Percentiles rank a stretch among this genome's conserved stretches.
These are phyloP conservation scores for Biscogniauxia sp. DNA, from an alignment of 2,329 filamentous ascomycete species.

Conservation along the genomic window DNA sequence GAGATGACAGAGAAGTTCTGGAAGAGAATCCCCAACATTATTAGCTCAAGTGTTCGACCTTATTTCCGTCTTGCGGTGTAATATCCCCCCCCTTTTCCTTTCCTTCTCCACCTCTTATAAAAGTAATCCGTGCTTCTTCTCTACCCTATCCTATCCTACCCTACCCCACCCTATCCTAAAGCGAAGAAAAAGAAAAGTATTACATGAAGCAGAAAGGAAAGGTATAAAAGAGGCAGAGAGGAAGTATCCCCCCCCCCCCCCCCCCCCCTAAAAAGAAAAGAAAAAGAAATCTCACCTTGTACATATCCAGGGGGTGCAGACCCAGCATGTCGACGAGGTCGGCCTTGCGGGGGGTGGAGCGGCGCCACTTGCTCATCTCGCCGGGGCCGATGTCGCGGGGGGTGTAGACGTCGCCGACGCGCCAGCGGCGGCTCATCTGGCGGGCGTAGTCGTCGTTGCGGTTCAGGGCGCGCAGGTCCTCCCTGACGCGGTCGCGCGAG, in stretches of 20 bases:
- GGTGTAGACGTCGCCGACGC: slow-evolving; percentile 79
- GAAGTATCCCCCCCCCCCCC: too few relatives aligned
- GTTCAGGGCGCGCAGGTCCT: slow-evolving; percentile 39
- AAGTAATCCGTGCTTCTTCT: too few relatives aligned
- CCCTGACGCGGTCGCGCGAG: slow-evolving; percentile 31
- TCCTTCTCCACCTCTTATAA: too few relatives aligned
- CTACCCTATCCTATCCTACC: too few relatives aligned
- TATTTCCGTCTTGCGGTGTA: too few relatives aligned
- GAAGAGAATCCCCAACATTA: not conserved
- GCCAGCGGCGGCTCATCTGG: slow-evolving; percentile 70
- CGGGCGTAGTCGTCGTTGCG: slow-evolving; percentile 53
- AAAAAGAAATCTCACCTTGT: slow-evolving; percentile 63
- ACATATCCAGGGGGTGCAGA: slow-evolving; percentile 78
- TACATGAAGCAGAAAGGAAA: too few relatives aligned
- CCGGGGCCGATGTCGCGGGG: slow-evolving; percentile 78
- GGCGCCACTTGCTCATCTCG: slow-evolving; percentile 81
- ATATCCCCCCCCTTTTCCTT: too few relatives aligned
- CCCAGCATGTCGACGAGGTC: slow-evolving; percentile 81
- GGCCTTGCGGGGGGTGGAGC: slow-evolving; percentile 47
- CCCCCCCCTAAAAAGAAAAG: not conserved
- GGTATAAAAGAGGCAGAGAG: not conserved
- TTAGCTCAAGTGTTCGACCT: too few relatives aligned
- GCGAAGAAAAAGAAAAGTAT: too few relatives aligned
- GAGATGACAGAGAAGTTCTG: slow-evolving; percentile 92
- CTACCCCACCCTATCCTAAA: too few relatives aligned